These are phyloP conservation scores for Colletotrichum paranaense DNA, from an alignment of 2,329 filamentous ascomycete species.

Conservation along the genomic window DNA sequence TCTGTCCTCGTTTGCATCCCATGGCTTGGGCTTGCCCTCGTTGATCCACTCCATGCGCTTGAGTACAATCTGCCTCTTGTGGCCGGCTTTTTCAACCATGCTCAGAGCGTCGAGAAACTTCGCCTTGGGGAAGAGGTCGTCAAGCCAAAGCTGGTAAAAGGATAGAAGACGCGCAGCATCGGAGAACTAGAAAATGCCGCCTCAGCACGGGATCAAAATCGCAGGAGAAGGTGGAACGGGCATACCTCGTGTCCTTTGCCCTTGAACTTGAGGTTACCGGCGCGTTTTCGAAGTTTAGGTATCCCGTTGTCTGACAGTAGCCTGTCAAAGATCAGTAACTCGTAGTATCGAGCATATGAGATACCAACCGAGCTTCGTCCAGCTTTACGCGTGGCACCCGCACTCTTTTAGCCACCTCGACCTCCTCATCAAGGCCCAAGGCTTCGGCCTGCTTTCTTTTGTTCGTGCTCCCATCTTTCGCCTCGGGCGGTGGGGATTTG, in stretches of 20 bases:
- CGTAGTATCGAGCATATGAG: background rate
- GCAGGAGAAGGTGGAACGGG: constrained; percentile 2
- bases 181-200: constrained; percentile 71
- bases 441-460: constrained; percentile 64
- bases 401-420: constrained; percentile 82
- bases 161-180: constrained; percentile 85
- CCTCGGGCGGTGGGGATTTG: constrained; percentile 55
- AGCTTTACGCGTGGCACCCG: constrained; percentile 82
- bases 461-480: constrained; percentile 44
- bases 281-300: constrained; percentile 79
- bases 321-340: constrained; percentile 54
- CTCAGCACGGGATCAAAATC: background rate
- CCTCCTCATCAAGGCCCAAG: constrained; percentile 86
- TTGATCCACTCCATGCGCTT: constrained; percentile 87
- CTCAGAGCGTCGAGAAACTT: constrained; percentile 89
- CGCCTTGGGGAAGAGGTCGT: constrained; percentile 94
- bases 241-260: constrained; percentile 92
- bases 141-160: constrained; percentile 96
- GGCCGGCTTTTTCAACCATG: constrained; percentile 94
- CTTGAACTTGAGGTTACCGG: constrained; percentile 81
- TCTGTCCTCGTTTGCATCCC: constrained; percentile 44
- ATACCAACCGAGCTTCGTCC: constrained; percentile 77
- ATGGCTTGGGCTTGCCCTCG: constrained; percentile 70
- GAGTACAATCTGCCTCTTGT: constrained; percentile 81
- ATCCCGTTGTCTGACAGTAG: constrained; percentile 88